Percentiles rank a stretch among this genome's conserved stretches.
Conservation (phyloP, 805 yeast genomes). For the Candida corydali region DNA sequence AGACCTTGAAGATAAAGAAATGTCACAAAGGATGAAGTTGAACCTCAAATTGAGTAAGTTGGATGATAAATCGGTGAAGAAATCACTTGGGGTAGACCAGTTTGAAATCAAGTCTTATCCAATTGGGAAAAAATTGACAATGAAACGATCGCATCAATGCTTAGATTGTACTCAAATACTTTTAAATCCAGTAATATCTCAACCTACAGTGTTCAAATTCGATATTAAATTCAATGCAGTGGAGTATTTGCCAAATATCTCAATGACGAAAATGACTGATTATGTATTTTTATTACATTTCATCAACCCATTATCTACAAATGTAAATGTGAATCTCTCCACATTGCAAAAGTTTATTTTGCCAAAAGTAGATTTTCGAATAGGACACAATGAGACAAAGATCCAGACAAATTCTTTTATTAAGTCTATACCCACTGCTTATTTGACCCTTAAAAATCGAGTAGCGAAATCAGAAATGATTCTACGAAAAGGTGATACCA, state of each 20-base stretch:
- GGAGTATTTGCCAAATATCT: conserved; percentile 30
- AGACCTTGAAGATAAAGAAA: not conserved
- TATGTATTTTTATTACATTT: conserved; percentile 23
- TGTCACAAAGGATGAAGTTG: not conserved
- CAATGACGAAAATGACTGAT: conserved; percentile 13
- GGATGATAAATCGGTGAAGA: not conserved
- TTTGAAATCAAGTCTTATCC: conserved; percentile 14
- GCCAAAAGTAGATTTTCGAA: conserved; percentile 20
- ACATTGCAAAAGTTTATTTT: conserved; percentile 10
- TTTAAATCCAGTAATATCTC: conserved; percentile 21
- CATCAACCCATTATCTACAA: conserved; percentile 25
- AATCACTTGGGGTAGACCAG: not conserved
- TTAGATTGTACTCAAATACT: conserved; percentile 24
- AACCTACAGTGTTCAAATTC: conserved; percentile 22
- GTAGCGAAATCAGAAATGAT: conserved; percentile 27
- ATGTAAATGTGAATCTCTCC: conserved; percentile 10
- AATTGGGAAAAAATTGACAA: conserved; percentile 18
- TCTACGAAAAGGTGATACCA: conserved; percentile 9
- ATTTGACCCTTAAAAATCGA: conserved; percentile 24
- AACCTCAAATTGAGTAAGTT: conserved; percentile 3
- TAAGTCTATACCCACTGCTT: conserved; percentile 32
- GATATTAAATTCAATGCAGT: conserved; percentile 27
- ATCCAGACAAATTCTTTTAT: conserved; percentile 18
- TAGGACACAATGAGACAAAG: conserved; percentile 18
- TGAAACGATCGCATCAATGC: conserved; percentile 25